Conservation (phyloP, 116 monocot species). For the Dioscorea cayenensis region DNA sequence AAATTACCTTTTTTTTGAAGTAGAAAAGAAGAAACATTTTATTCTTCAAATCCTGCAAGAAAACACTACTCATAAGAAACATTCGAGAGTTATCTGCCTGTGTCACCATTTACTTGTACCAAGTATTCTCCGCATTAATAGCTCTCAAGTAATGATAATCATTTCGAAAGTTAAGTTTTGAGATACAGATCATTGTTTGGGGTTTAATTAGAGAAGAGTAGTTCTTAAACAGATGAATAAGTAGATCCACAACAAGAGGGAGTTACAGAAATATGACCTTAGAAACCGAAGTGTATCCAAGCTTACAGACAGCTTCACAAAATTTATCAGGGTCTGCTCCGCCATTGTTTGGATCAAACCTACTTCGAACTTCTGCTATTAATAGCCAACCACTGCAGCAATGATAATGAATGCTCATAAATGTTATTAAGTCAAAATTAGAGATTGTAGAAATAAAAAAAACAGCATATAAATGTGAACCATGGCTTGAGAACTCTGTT, state of each 20-base stretch:
- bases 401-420: not conserved
- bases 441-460: not conserved
- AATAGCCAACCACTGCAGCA: constrained; percentile 90
- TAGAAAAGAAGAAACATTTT: constrained; percentile 94
- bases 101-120: too few species aligned
- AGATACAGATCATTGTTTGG: not conserved
- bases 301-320: constrained; percentile 56
- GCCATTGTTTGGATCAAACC: constrained; percentile 89
- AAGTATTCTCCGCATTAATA: not conserved
- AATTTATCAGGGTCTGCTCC: constrained; percentile 89
- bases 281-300: constrained; percentile 65
- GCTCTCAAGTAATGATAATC: not conserved
- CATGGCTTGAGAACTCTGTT: constrained; percentile 82
- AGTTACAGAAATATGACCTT: constrained; percentile 32
- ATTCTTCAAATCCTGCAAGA: constrained; percentile 70
- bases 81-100: too few species aligned
- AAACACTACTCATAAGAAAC: not conserved
- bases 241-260: not conserved
- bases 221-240: too few species aligned
- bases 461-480: constrained; percentile 19
- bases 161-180: not conserved
- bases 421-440: not conserved
- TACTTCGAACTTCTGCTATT: constrained; percentile 94
- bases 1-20: constrained; percentile 71
- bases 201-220: not conserved